These are phyloP conservation scores for Ceratocystis papillata DNA, from an alignment of 2,329 filamentous ascomycete species.

Conservation along the genomic window DNA sequence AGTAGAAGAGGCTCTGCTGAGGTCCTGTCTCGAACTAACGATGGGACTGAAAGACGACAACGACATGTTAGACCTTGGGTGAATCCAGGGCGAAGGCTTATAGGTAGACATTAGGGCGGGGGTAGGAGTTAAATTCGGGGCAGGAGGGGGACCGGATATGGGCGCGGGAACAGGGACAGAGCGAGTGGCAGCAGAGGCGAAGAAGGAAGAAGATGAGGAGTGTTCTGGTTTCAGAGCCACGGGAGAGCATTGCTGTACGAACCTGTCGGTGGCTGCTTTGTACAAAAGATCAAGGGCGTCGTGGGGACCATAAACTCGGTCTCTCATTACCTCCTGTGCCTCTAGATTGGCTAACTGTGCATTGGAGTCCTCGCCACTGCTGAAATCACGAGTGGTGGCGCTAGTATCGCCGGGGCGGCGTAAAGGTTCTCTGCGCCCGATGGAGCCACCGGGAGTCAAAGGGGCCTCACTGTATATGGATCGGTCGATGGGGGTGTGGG, in stretches of 20 bases:
- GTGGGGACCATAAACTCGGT: constrained; percentile 77
- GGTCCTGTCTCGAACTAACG: constrained; percentile 24
- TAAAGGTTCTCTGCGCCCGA: constrained; percentile 55
- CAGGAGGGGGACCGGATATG: not conserved
- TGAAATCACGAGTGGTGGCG: constrained; percentile 28
- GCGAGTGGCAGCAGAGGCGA: not conserved
- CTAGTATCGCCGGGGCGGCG: constrained; percentile 44
- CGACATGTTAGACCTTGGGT: constrained; percentile 71
- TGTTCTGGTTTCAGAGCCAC: constrained; percentile 17
- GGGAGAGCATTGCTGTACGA: constrained; percentile 28
- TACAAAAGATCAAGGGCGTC: constrained; percentile 87
- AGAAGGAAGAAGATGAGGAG: not conserved
- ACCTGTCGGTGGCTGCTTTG: constrained; percentile 64
- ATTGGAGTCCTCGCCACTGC: constrained; percentile 44
- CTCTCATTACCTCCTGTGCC: constrained; percentile 53
- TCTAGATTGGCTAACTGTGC: constrained; percentile 54
- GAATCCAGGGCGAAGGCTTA: constrained; percentile 48
- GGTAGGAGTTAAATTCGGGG: not conserved
- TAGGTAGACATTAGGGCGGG: not conserved
- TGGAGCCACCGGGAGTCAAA: constrained; percentile 53
- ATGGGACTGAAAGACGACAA: constrained; percentile 45
- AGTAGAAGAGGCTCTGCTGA: constrained; percentile 19
- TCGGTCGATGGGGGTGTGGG: constrained; percentile 34
- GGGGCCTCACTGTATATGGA: constrained; percentile 45
- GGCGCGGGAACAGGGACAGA: not conserved